Evolutionary conservation across 2,329 filamentous ascomycete species (phyloP), one percentile per base, ranked within the genome.

Genomic region (Ustilaginoidea virens): DNA sequence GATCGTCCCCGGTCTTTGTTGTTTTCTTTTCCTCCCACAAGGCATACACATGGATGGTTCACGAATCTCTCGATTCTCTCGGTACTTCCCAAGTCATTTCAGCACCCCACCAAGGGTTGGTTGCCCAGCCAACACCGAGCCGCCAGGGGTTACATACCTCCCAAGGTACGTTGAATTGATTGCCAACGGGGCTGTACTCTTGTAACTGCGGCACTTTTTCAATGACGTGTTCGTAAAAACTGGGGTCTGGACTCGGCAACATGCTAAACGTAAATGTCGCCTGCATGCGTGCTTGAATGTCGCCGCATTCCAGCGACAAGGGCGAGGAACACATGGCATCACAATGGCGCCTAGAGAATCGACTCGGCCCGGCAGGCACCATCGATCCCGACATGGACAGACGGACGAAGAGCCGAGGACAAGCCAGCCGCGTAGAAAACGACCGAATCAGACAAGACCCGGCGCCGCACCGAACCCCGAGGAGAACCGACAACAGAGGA

Each of bases 351-450:
- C 28, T 15, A 27, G 28, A n/a, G 31, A 36, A 29, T 25, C 28
- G 21, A 14, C 46, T 18, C 31, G 24, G 31, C 17, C 31, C 4
- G 27, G 24, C 23, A 27, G 19, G 27, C 40, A 45, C 28, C 40
- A 45, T 27, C 47, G 44, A 30, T 38, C 38, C 14, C 42, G 48
- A 28, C 39, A 40, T 31, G 41, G 43, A 28, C 46, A 44, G 19
- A 45, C 43, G 4, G 36, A 23, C 29, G 41, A 49, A 25, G 39
- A 45, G 17, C 35, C 47, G 23, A 41, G 42, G 28, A 47, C 48
- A 33, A 51, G 52, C 34, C 50, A 49, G 14, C 51, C 55, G 29
- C 47, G 46, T 17, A 56, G 49, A 29, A 54, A 47, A 20, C 47
- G 42, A 29, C 49, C 55, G 6, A 41, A 46, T 10, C 34, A 51